Percentiles rank a stretch among this genome's conserved stretches.
Conservation (phyloP, 768 basidiomycete genomes). For the Termitomyces sp. region DNA sequence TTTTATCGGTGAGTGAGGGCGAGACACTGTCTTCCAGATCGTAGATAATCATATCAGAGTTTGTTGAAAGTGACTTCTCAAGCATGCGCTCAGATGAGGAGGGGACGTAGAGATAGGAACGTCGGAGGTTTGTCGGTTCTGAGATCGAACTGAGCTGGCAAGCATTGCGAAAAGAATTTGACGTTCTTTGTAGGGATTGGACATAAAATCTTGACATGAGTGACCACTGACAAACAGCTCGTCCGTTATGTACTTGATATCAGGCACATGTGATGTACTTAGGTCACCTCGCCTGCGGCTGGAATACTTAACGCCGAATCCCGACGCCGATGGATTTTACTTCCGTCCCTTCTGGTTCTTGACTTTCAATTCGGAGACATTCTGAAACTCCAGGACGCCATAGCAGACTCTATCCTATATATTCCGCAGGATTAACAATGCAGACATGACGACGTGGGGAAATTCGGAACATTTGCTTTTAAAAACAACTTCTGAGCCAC, state of each 20-base stretch:
- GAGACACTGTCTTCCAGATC: slow-evolving; percentile 88
- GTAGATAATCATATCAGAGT: slow-evolving; percentile 76
- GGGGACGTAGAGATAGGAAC: slow-evolving; percentile 78
- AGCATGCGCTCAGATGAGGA: slow-evolving; percentile 78
- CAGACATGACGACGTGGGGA: neutral
- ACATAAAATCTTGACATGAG: neutral
- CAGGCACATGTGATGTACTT: neutral
- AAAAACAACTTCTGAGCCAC: neutral
- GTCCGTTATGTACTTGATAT: neutral
- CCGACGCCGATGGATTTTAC: neutral
- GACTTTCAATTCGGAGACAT: neutral
- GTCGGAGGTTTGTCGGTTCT: slow-evolving; percentile 21
- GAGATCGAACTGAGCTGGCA: slow-evolving; percentile 3
- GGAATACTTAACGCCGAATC: too few species aligned
- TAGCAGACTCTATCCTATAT: too few species aligned
- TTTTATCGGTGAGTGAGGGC: slow-evolving; percentile 57
- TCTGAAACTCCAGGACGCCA: neutral
- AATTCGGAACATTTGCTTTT: neutral
- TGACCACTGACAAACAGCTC: neutral
- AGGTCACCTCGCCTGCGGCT: too few species aligned
- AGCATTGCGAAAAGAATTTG: neutral
- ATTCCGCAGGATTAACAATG: neutral
- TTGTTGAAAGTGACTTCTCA: slow-evolving; percentile 58
- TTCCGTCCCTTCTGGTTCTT: neutral
- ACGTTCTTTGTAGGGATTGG: neutral